These are phyloP conservation scores for Eruca vesicaria DNA, from an alignment of 441 rosid species.

Conservation along the genomic window DNA sequence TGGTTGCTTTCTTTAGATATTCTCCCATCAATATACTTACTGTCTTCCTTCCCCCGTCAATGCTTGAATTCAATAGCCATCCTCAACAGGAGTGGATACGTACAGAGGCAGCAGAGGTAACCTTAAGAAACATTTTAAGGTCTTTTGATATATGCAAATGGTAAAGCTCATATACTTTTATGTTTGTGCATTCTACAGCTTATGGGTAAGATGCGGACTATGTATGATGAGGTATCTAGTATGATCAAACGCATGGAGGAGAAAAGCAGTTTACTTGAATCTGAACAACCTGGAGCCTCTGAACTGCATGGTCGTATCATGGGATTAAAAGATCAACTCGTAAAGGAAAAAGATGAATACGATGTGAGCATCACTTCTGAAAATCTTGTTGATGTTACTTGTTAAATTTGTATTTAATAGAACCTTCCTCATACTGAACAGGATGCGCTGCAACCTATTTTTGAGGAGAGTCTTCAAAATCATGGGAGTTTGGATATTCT, in stretches of 20 bases:
- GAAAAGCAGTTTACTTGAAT: slow-evolving; percentile 47
- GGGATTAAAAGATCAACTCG: slow-evolving; percentile 64
- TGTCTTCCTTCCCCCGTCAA: slow-evolving; percentile 70
- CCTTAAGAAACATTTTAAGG: neutral
- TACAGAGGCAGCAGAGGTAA: slow-evolving; percentile 79
- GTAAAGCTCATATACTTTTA: neutral
- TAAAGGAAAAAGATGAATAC: slow-evolving; percentile 65
- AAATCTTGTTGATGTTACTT: slow-evolving; percentile 19
- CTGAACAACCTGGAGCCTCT: slow-evolving; percentile 45
- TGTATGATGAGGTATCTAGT: slow-evolving; percentile 61
- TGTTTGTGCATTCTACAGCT: slow-evolving; percentile 50
- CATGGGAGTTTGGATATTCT: slow-evolving; percentile 61
- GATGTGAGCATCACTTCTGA: slow-evolving; percentile 46
- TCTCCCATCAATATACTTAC: slow-evolving; percentile 88
- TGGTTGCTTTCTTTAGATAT: slow-evolving; percentile 95
- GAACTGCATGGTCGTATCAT: slow-evolving; percentile 50
- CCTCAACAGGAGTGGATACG: slow-evolving; percentile 71
- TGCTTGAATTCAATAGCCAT: slow-evolving; percentile 63
- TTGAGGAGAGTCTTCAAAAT: slow-evolving; percentile 42
- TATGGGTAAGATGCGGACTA: slow-evolving; percentile 51
- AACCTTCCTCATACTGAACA: slow-evolving; percentile 31
- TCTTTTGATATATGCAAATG: slow-evolving; percentile 6
- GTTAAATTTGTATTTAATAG: slow-evolving; percentile 11
- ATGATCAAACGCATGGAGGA: slow-evolving; percentile 62
- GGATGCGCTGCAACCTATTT: slow-evolving; percentile 57